phyloP scores from a whole-genome alignment of 164 flowering plant species.

The Paratinospora sagittata region DNA sequence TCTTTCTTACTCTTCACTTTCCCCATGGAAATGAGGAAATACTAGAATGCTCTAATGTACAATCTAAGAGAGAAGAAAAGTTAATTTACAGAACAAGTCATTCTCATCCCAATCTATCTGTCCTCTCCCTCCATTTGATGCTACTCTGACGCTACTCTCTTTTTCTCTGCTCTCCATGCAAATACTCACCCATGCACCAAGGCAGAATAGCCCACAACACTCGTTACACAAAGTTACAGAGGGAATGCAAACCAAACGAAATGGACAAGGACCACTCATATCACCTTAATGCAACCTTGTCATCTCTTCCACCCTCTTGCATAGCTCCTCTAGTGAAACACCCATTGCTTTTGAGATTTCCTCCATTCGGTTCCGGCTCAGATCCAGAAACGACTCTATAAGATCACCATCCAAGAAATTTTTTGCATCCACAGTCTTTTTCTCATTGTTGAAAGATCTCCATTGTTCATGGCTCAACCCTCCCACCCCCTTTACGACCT shows the following conservation, averaged over 20 bases:
- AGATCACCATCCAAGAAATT: slow-evolving; percentile 91
- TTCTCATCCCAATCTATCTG: not conserved
- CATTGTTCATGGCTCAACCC: slow-evolving; percentile 96
- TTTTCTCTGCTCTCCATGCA: not conserved
- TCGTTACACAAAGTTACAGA: not conserved
- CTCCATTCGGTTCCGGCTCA: slow-evolving; percentile 72
- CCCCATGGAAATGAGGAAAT: too few species aligned
- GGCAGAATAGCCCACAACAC: not conserved
- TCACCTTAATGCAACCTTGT: slow-evolving; percentile 69
- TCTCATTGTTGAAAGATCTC: slow-evolving; percentile 89
- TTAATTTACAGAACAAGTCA: too few species aligned
- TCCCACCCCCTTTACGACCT: slow-evolving; percentile 90
- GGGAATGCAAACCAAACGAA: not conserved
- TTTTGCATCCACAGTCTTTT: slow-evolving; percentile 71
- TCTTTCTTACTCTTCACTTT: too few species aligned
- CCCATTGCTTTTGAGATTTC: slow-evolving; percentile 68
- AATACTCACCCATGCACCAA: not conserved
- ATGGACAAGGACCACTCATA: not conserved
- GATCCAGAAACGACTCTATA: slow-evolving; percentile 94
- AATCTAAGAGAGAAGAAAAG: too few species aligned
- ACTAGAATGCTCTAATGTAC: too few species aligned
- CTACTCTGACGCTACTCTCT: too few species aligned
- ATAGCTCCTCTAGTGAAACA: slow-evolving; percentile 84
- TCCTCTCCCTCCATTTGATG: not conserved
- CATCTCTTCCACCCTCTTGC: slow-evolving; percentile 89